These are phyloP conservation scores for Neobulgaria alba DNA, from an alignment of 2,329 filamentous ascomycete genomes.

Conservation along the genomic window DNA sequence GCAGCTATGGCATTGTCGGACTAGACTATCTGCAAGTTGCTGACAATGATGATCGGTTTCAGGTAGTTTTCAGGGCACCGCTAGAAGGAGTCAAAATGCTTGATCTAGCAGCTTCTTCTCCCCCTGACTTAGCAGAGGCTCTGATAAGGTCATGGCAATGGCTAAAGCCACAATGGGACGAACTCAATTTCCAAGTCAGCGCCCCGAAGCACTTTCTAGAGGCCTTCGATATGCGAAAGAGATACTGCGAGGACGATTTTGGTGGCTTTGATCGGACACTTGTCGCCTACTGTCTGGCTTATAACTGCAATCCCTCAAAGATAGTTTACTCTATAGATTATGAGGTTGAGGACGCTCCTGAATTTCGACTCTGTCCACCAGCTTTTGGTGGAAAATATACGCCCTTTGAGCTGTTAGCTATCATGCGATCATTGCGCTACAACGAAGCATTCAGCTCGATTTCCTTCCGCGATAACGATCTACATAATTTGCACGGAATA, in stretches of 20 bases:
- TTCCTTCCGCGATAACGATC: slow-evolving; percentile 54
- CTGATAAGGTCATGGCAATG: slow-evolving; percentile 53
- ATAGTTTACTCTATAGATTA: slow-evolving; percentile 55
- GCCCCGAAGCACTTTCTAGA: slow-evolving; percentile 53
- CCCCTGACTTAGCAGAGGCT: slow-evolving; percentile 54
- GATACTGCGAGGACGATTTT: slow-evolving; percentile 32
- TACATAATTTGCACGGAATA: slow-evolving; percentile 56
- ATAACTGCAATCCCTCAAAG: slow-evolving; percentile 54
- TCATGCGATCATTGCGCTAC: slow-evolving; percentile 61
- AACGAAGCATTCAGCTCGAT: slow-evolving; percentile 62
- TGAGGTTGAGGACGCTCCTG: slow-evolving; percentile 56
- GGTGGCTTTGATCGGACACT: slow-evolving; percentile 57
- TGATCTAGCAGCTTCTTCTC: slow-evolving; percentile 54
- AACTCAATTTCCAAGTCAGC: slow-evolving; percentile 52
- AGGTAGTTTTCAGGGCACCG: slow-evolving; percentile 54
- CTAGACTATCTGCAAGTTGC: slow-evolving; percentile 51
- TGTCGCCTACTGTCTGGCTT: slow-evolving; percentile 61
- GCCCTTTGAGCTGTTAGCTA: slow-evolving; percentile 54
- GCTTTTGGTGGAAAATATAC: slow-evolving; percentile 46
- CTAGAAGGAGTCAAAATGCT: slow-evolving; percentile 45
- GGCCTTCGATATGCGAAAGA: neutral
- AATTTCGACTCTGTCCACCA: slow-evolving; percentile 54
- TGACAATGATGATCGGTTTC: slow-evolving; percentile 56
- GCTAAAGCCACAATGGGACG: slow-evolving; percentile 56
- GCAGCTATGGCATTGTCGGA: slow-evolving; percentile 55